These are phyloP conservation scores for Ustilago crameri DNA, from an alignment of 1,284 basidiomycete genomes.

Conservation along the genomic window DNA sequence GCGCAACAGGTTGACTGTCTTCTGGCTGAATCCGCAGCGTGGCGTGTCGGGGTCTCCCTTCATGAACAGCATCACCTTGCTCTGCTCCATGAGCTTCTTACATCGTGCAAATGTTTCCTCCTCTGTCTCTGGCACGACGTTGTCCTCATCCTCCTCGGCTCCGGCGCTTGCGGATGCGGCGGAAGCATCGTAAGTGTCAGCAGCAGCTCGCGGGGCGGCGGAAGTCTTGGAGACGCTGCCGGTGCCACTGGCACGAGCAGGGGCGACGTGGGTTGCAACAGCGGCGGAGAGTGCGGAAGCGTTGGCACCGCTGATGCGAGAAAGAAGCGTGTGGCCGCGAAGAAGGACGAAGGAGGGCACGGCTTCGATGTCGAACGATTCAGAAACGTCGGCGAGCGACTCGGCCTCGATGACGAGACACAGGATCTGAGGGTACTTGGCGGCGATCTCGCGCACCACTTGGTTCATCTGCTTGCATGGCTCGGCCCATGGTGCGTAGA, in stretches of 20 bases:
- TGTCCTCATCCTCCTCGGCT: slow-evolving; percentile 40
- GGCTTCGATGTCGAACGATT: slow-evolving; percentile 90
- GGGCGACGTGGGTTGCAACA: slow-evolving; percentile 72
- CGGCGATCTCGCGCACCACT: slow-evolving; percentile 72
- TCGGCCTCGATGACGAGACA: slow-evolving; percentile 94
- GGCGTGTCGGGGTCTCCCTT: slow-evolving; percentile 87
- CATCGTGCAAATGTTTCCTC: slow-evolving; percentile 78
- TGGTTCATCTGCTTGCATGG: slow-evolving; percentile 67
- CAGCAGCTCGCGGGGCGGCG: slow-evolving; percentile 53
- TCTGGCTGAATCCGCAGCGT: slow-evolving; percentile 78
- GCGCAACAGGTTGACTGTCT: slow-evolving; percentile 76
- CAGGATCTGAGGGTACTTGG: slow-evolving; percentile 77
- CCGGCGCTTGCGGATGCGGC: slow-evolving; percentile 29
- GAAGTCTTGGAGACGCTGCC: slow-evolving; percentile 57
- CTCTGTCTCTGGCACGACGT: slow-evolving; percentile 72
- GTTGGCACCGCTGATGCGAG: slow-evolving; percentile 84
- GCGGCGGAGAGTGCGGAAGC: slow-evolving; percentile 76
- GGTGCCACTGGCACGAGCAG: slow-evolving; percentile 66
- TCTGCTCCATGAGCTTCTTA: slow-evolving; percentile 75
- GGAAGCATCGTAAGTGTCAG: slow-evolving; percentile 46
- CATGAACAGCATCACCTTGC: slow-evolving; percentile 90
- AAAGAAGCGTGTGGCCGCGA: slow-evolving; percentile 86
- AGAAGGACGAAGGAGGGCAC: slow-evolving; percentile 89
- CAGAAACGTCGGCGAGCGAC: slow-evolving; percentile 84
- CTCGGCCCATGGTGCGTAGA: slow-evolving; percentile 68